Evolutionary conservation across 768 basidiomycete genomes (phyloP).

Genomic region (Galerina sulciceps): DNA sequence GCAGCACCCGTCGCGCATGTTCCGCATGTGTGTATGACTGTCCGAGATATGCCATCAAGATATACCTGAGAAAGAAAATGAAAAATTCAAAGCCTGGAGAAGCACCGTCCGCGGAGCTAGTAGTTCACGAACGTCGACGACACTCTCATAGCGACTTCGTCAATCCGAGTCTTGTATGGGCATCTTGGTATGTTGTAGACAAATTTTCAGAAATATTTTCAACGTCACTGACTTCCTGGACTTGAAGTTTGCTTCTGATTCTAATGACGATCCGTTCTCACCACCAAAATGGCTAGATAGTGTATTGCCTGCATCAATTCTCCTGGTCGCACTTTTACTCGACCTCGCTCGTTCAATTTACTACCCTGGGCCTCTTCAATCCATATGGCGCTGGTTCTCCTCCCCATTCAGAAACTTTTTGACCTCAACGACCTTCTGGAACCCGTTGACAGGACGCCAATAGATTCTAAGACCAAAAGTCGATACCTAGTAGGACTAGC

Average conservation of each 20-base stretch:
- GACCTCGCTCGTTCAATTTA: conserved; percentile 29
- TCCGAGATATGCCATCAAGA: conserved; percentile 24
- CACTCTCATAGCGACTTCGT: conserved; percentile 22
- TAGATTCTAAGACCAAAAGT: conserved; percentile 31
- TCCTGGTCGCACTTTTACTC: conserved; percentile 32
- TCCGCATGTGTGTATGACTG: conserved; percentile 19
- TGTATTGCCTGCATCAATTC: conserved; percentile 30
- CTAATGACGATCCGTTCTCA: conserved; percentile 16
- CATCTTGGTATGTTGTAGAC: conserved; percentile 14
- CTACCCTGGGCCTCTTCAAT: conserved; percentile 29
- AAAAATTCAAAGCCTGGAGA: conserved; percentile 21
- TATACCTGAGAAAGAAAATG: conserved; percentile 27
- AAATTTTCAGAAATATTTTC: background rate
- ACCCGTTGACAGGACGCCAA: conserved; percentile 32
- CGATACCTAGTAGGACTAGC: conserved; percentile 41
- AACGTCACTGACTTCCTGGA: conserved; percentile 8
- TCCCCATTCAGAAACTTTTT: conserved; percentile 59
- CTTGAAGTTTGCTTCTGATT: conserved; percentile 13
- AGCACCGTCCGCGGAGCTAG: conserved; percentile 20
- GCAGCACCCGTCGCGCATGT: conserved; percentile 16
- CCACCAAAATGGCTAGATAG: conserved; percentile 21
- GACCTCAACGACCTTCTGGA: conserved; percentile 54
- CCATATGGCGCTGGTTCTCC: conserved; percentile 24
- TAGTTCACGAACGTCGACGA: conserved; percentile 18
- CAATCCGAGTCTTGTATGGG: conserved; percentile 16